Conservation (phyloP, 805 yeast species). For the Yamadazyma laniorum region DNA sequence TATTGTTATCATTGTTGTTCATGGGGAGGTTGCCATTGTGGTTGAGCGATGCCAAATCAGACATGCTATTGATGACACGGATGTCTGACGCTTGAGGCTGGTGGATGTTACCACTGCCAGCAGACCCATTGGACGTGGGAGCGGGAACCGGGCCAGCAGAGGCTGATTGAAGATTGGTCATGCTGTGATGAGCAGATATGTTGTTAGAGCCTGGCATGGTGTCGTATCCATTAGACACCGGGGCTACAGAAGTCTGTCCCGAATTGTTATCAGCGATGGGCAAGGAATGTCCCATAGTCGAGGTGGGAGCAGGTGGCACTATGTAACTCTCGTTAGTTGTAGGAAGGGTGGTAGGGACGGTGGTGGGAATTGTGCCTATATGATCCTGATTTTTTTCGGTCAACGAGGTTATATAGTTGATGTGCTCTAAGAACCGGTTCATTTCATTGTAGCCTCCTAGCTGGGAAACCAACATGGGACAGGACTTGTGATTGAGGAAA, state of each 20-base stretch:
- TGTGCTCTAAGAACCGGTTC: constrained; percentile 39
- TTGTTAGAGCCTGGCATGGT: constrained; percentile 7
- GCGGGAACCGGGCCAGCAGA: constrained; percentile 12
- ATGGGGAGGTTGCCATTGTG: constrained; percentile 2
- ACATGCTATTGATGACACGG: constrained; percentile 28
- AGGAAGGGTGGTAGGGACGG: constrained; percentile 35
- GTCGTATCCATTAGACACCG: constrained; percentile 13
- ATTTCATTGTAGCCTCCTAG: constrained; percentile 49
- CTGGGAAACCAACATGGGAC: constrained; percentile 37
- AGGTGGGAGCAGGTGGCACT: constrained; percentile 8
- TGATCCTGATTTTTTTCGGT: constrained; percentile 22
- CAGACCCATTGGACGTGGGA: not conserved
- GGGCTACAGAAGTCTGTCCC: too few relatives aligned
- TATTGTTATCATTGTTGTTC: not conserved
- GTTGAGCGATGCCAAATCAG: constrained; percentile 21
- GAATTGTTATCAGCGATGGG: constrained; percentile 7
- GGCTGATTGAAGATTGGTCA: constrained; percentile 23
- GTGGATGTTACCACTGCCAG: not conserved
- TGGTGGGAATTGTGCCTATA: constrained; percentile 33
- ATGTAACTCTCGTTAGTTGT: constrained; percentile 17
- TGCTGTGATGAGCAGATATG: constrained; percentile 23
- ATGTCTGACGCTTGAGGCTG: constrained; percentile 14
- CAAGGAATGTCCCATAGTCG: constrained; percentile 3
- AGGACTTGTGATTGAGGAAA: constrained; percentile 51
- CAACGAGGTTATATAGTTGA: constrained; percentile 27